Conservation (phyloP, 768 basidiomycete genomes). For the Tremella mesenterica region DNA sequence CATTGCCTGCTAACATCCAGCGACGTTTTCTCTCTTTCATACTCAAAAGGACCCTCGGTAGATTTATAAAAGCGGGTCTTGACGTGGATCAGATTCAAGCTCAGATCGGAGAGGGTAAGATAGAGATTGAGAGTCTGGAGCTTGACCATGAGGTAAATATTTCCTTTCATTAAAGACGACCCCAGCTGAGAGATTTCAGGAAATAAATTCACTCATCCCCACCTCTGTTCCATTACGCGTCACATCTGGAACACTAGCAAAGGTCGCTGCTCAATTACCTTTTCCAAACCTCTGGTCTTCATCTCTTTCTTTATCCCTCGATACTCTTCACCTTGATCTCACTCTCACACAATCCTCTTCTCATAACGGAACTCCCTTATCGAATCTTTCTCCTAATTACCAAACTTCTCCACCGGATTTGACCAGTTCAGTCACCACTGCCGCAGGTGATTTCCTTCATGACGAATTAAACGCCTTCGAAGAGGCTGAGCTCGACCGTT, state of each 20-base stretch:
- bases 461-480: constrained; percentile 67
- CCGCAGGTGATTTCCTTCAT: constrained; percentile 78
- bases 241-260: constrained; percentile 62
- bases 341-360: constrained; percentile 21
- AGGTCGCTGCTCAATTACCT: constrained; percentile 68
- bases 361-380: constrained; percentile 38
- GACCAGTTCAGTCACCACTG: constrained; percentile 69
- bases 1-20: constrained; percentile 56
- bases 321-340: constrained; percentile 33
- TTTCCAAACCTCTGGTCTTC: constrained; percentile 39
- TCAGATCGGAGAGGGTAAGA: constrained; percentile 81
- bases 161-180: neutral
- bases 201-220: constrained; percentile 65
- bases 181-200: constrained; percentile 48
- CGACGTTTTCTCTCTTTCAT: constrained; percentile 81
- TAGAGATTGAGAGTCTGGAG: constrained; percentile 76
- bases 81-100: constrained; percentile 80
- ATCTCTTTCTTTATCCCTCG: constrained; percentile 33
- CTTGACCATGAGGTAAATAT: constrained; percentile 62
- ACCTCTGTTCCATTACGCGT: constrained; percentile 57
- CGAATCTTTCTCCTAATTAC: neutral
- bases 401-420: constrained; percentile 47
- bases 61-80: constrained; percentile 77
- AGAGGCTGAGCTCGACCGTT: constrained; percentile 61
- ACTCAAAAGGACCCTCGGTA: constrained; percentile 71